Evolutionary conservation across 148 eudicot species (phyloP), one percentile per base, ranked within the genome.

Genomic region (Rhododendron griersonianum): DNA sequence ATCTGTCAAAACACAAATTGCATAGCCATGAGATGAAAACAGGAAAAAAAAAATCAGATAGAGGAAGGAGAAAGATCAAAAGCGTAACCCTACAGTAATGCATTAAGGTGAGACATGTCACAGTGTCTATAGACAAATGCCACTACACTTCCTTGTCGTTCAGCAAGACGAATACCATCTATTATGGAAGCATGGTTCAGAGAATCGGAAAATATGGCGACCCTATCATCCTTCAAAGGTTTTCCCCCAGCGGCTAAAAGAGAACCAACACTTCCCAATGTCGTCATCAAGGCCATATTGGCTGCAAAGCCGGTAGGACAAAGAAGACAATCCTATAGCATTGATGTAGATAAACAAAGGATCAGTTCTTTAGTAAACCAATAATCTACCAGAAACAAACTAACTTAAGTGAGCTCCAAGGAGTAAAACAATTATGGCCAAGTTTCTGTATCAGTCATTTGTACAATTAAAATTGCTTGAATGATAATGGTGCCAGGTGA

Each of bases 301-400:
- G 99, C 98, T 80, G 98, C 93, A 91, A 97, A 95, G 84, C 98
- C 99, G 81, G 99, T 97, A 61, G 99, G 99, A 92, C 99, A 97
- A 87, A 97, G 95, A 91, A 97, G 98, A 95, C 95, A 97, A 90
- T 97, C 99, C 99, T 97, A 91, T 86, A 91, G 85, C 87, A 91
- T 88, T 83, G 85, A 84, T 76, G 59, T 85, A 35, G 63, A 63
- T 90, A 73, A 57, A 82, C 50, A 11, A 80, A 18, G 51, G 51
- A n/a, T 69, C 37, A 51, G 80, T 2, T 11, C 80, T 81, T 73
- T 28, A 53, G 18, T 1, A 28, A 82, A 85, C 87, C 44, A 92
- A 77, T 2, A 33, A 33, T 71, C 44, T 35, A 25, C 21, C 59
- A 18, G 83, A n/a, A 80, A 53, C 44, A 53, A 81, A 57, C 61